These are phyloP conservation scores for Lactuca sativa DNA, from an alignment of 129 eudicot species.

Conservation along the genomic window DNA sequence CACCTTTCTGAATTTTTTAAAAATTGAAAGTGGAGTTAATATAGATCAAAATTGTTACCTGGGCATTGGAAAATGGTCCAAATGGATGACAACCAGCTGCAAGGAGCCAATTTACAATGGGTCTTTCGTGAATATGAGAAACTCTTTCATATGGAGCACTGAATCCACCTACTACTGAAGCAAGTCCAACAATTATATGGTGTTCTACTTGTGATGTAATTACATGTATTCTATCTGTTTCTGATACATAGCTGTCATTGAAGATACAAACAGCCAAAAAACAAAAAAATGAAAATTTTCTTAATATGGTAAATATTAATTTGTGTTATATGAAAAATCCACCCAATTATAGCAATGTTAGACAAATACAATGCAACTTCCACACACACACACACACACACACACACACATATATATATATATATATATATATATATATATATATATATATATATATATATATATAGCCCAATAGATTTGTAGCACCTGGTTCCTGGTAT, in stretches of 20 bases:
- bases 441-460: too few species aligned
- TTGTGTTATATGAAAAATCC: conserved; percentile 28
- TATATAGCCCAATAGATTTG: too few species aligned
- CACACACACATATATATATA: too few species aligned
- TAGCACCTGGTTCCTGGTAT: too few species aligned
- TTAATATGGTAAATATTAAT: not conserved
- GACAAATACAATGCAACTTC: too few species aligned
- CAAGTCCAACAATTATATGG: conserved; percentile 92
- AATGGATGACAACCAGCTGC: conserved; percentile 98
- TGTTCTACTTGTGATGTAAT: conserved; percentile 84
- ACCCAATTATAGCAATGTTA: too few species aligned
- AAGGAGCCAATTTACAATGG: conserved; percentile 96
- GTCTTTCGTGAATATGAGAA: conserved; percentile 92
- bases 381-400: too few species aligned
- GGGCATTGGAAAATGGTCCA: conserved; percentile 97
- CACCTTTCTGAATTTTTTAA: too few species aligned
- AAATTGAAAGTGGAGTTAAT: too few species aligned
- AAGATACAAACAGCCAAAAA: not conserved
- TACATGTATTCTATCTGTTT: conserved; percentile 83
- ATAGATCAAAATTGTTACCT: too few species aligned
- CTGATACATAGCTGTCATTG: conserved; percentile 80
- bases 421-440: too few species aligned
- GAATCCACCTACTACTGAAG: conserved; percentile 93
- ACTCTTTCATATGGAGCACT: conserved; percentile 96
- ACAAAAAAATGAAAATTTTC: conserved; percentile 3